These are phyloP conservation scores for Gamarada debralockiae DNA, from an alignment of 495 filamentous ascomycete species.

Conservation along the genomic window DNA sequence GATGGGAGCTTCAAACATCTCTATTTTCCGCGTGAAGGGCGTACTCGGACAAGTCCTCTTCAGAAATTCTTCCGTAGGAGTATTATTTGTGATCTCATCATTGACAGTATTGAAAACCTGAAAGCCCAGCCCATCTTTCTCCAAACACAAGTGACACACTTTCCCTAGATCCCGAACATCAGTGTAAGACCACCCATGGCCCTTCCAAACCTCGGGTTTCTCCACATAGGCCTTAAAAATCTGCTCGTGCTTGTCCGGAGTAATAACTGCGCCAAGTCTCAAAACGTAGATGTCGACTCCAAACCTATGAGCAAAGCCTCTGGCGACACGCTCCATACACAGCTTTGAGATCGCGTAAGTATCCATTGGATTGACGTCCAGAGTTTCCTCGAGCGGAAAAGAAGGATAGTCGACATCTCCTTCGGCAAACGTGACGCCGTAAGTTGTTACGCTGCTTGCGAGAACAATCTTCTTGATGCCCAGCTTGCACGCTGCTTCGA, in stretches of 20 bases:
- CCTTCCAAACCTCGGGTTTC: conserved; percentile 41
- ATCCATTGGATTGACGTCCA: conserved; percentile 55
- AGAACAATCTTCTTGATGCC: conserved; percentile 55
- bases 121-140: conserved; percentile 47
- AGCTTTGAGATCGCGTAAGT: conserved; percentile 55
- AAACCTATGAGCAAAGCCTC: conserved; percentile 48
- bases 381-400: conserved; percentile 53
- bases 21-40: conserved; percentile 46
- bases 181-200: conserved; percentile 54
- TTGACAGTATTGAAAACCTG: conserved; percentile 59
- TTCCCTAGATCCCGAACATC: conserved; percentile 53
- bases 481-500: conserved; percentile 54
- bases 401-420: conserved; percentile 42
- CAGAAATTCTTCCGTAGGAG: conserved; percentile 43
- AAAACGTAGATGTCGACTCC: conserved; percentile 51
- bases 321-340: conserved; percentile 48
- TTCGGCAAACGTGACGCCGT: conserved; percentile 52
- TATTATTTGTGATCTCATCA: conserved; percentile 46
- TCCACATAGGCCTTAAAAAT: conserved; percentile 44
- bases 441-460: conserved; percentile 50
- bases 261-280: conserved; percentile 51
- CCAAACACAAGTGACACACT: conserved; percentile 46
- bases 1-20: conserved; percentile 48
- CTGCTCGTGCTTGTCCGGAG: conserved; percentile 50
- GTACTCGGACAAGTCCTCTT: conserved; percentile 38